Evolutionary conservation across 768 basidiomycete genomes (phyloP), one percentile per base, ranked within the genome.

Genomic region (Tricholoma furcatifolium): DNA sequence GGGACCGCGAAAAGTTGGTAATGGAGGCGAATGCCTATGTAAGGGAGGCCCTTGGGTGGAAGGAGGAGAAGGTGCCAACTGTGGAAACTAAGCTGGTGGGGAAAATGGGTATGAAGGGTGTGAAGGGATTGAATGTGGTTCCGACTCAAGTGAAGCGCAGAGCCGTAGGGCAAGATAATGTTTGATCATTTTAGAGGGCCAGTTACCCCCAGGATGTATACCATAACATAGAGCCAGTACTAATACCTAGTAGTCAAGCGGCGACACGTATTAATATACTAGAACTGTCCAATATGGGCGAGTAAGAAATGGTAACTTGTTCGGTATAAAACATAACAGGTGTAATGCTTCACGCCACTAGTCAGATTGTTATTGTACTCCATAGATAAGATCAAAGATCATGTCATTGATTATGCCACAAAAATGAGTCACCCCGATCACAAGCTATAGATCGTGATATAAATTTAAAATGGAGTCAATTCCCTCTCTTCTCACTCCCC

Each of bases 21-120:
- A 46, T 65, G 20, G 62, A 67, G 36, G 79, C 68, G 8, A 75
- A 74, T 50, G 58, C 50, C 53, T 77, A 71, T 53, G 72, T 67
- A 31, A 59, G 64, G 35, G 56, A 62, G 15, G 66, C 66, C 2
- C 65, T 75, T 21, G 74, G 76, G 53, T 77, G 76, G 57, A 9
- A 43, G 2, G 47, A 9, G 3, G 31, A 20, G 31, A 7, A 38
- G 21, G 53, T 59, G 34, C 80, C 81, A 15, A 65, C 68, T 30
- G 50, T 84, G 36, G 63, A 72, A 27, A 66, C 73, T 18, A 74
- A 62, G 61, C 72, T 75, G 8, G 73, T 79, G 24, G 78, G 77
- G 36, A 81, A 74, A 69, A 81, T 84, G 71, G 71, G 72, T 5
- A 60, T 83, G 62, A 71, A 66, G 44, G 74, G 75, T 1, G 60